A percentile compares a stretch with the other conserved stretches of the same genome.
These are phyloP conservation scores for Mucor piriformis DNA, from an alignment of 371 early-diverging fungal species.

Conservation along the genomic window DNA sequence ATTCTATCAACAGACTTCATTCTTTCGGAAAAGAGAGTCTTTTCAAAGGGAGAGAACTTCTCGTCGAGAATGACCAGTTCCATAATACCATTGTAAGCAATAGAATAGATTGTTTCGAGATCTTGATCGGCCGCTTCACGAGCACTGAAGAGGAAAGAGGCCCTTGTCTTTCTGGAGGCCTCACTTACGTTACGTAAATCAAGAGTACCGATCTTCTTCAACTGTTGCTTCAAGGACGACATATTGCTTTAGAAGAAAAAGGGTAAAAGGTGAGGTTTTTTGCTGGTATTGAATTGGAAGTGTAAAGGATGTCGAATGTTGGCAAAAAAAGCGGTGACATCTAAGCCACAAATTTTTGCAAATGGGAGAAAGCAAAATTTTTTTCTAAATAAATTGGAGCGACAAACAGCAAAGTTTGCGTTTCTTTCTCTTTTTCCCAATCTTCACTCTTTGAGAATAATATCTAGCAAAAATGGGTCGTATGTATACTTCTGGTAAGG, in stretches of 20 bases:
- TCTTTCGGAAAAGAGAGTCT: slow-evolving; percentile 80
- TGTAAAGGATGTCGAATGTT: too few species aligned
- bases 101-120: slow-evolving; percentile 82
- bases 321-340: background rate
- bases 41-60: slow-evolving; percentile 71
- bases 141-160: slow-evolving; percentile 83
- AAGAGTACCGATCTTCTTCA: slow-evolving; percentile 67
- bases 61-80: slow-evolving; percentile 72
- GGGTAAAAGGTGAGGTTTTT: background rate
- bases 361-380: slow-evolving; percentile 3
- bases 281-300: background rate
- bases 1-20: slow-evolving; percentile 83
- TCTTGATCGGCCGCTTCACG: slow-evolving; percentile 90
- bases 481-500: slow-evolving; percentile 97
- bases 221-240: slow-evolving; percentile 69
- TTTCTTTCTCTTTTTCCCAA: slow-evolving; percentile 27
- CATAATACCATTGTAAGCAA: slow-evolving; percentile 82
- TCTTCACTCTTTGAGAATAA: slow-evolving; percentile 14
- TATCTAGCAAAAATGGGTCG: slow-evolving; percentile 34
- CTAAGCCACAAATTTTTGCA: slow-evolving; percentile 3
- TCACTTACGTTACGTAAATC: slow-evolving; percentile 57
- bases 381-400: slow-evolving; percentile 2
- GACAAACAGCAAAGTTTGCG: background rate
- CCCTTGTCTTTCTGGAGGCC: slow-evolving; percentile 57
- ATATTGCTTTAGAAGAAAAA: slow-evolving; percentile 8